Evolutionary conservation across 192 early-diverging fungal genomes (phyloP), one percentile per base, ranked within the genome.

Genomic region (Chytriomyces confervae): DNA sequence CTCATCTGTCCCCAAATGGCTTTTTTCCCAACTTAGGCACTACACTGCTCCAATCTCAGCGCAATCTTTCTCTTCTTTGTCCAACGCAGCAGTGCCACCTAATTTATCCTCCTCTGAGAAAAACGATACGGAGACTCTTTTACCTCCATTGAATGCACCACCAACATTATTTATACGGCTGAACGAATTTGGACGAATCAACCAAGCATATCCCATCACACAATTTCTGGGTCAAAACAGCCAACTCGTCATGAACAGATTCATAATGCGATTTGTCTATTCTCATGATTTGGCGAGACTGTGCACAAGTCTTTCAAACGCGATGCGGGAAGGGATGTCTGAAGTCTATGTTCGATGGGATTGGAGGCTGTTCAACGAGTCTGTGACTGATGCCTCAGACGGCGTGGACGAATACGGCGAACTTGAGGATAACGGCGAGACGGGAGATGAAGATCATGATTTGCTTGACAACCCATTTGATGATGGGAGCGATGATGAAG

Each of bases 281-380:
- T 29, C 29, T 2, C 49, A 76, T 27, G 82, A 83, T 67, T 57
- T 80, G 20, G 51, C 48, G 18, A 57, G 44, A 49, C 78, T 83
- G 1, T 80, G 78, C 57, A 5, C 63, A 20, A 75, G 78, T 8
- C 50, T 83, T 66, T 62, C 79, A 36, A 46, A 70, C 20, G 78
- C 78, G 18, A 47, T 69, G 27, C 29, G 78, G 47, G 63, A 75
- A 23, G 82, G 78, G 4, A 69, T 61, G 23, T 66, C 74, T 1
- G 82, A 72, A n/a, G 62, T 83, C 24, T 81, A 66, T 60, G 82
- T 83, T 27, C 51, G 82, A 18, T 83, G 82, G 82, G 75, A 66
- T 16, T 82, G 81, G 81, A 13, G 50, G 29, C 48, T 50, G 20
- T n/a, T 8, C 50, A n/a, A 53, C 7, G 72, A 81, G 65, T 53